phyloP scores from a whole-genome alignment of 164 flowering plant genomes.

The Aristolochia californica region DNA sequence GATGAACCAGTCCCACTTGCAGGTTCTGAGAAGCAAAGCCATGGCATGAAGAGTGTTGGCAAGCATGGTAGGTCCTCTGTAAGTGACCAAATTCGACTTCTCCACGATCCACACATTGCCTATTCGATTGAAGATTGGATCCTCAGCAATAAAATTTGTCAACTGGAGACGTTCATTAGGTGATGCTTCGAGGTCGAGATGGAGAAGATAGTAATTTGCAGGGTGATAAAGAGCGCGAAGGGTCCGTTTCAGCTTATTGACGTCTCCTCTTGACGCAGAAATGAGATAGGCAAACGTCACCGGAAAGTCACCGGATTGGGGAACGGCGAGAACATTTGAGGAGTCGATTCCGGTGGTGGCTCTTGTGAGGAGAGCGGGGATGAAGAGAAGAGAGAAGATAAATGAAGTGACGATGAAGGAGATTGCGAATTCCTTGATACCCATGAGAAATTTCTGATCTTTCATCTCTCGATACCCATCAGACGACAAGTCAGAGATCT shows the following conservation, averaged over 20 bases:
- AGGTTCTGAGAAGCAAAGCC: constrained; percentile 54
- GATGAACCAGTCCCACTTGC: constrained; percentile 94
- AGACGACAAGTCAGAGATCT: not conserved
- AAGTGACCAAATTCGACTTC: constrained; percentile 72
- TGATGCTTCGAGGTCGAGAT: constrained; percentile 56
- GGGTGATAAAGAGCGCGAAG: constrained; percentile 72
- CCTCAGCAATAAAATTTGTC: constrained; percentile 33
- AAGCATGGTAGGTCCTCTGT: constrained; percentile 94
- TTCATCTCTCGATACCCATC: not conserved
- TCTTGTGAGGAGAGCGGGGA: constrained; percentile 26
- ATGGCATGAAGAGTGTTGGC: constrained; percentile 80
- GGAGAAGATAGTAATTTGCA: constrained; percentile 59
- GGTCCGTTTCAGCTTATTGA: constrained; percentile 38
- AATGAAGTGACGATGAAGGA: constrained; percentile 36
- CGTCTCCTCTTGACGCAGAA: constrained; percentile 73
- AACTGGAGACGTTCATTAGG: constrained; percentile 36
- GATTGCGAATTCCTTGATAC: constrained; percentile 30
- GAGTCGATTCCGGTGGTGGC: constrained; percentile 19
- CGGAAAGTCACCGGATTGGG: constrained; percentile 24
- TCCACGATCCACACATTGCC: constrained; percentile 78
- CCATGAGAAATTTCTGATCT: constrained; percentile 19
- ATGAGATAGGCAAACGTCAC: constrained; percentile 76
- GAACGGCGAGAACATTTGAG: constrained; percentile 7
- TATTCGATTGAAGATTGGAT: constrained; percentile 32
- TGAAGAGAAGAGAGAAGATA: constrained; percentile 29